These are phyloP conservation scores for Nakazawaea anatomiae DNA, from an alignment of 805 yeast species.

Conservation along the genomic window DNA sequence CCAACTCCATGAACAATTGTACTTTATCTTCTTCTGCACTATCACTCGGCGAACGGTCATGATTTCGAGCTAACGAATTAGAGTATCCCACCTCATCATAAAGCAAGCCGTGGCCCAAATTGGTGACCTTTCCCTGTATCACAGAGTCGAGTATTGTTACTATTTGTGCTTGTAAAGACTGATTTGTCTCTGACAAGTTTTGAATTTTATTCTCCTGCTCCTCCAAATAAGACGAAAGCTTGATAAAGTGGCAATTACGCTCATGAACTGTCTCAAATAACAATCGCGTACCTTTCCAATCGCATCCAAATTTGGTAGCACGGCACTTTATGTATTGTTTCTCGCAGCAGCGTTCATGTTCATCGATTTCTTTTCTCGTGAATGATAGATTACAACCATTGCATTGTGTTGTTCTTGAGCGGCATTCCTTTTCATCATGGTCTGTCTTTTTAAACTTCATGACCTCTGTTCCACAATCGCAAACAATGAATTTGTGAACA, in stretches of 20 bases:
- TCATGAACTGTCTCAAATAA: conserved; percentile 22
- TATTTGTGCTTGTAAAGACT: conserved; percentile 34
- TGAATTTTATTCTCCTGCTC: conserved; percentile 23
- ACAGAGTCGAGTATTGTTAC: conserved; percentile 39
- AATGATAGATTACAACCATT: conserved; percentile 36
- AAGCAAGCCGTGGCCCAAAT: conserved; percentile 40
- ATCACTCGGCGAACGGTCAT: conserved; percentile 1
- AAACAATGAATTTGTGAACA: conserved; percentile 31
- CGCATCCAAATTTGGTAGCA: conserved; percentile 42
- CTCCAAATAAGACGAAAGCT: conserved; percentile 21
- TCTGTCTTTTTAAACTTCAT: conserved; percentile 22
- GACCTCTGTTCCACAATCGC: conserved; percentile 31
- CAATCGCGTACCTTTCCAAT: conserved; percentile 34
- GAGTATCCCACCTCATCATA: conserved; percentile 35
- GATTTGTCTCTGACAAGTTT: conserved; percentile 29
- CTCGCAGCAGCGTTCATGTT: conserved; percentile 37
- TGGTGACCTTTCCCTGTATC: conserved; percentile 43
- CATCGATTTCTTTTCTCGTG: conserved; percentile 29
- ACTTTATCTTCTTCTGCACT: conserved; percentile 19
- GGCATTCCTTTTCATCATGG: conserved; percentile 35
- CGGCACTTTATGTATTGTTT: conserved; percentile 39
- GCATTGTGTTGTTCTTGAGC: conserved; percentile 30
- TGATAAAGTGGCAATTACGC: conserved; percentile 22
- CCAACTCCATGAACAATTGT: conserved; percentile 35
- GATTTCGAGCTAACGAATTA: conserved; percentile 9